Percentiles rank a stretch among this genome's conserved stretches.
phyloP scores from a whole-genome alignment of 1,284 basidiomycete genomes.

The Ceratobasidium sp. region DNA sequence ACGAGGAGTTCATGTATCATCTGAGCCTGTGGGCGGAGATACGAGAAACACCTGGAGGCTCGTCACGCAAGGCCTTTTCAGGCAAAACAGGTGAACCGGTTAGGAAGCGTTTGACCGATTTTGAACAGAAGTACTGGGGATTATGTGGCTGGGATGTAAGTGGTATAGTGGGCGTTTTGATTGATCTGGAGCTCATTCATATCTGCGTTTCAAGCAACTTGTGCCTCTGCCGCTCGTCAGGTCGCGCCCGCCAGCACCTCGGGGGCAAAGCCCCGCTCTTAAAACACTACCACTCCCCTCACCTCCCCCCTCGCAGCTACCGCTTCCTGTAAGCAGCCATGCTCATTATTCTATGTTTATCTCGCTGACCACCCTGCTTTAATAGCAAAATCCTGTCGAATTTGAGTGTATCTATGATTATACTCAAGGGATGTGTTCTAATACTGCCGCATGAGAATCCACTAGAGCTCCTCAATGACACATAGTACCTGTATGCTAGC shows the following conservation, averaged over 20 bases:
- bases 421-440: not conserved
- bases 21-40: constrained; percentile 27
- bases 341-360: not conserved
- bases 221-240: not conserved
- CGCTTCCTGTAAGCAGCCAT: not conserved
- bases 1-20: constrained; percentile 17
- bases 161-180: not conserved
- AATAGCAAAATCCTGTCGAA: not conserved
- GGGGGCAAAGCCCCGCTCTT: not conserved
- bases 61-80: not conserved
- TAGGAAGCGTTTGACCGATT: constrained; percentile 1
- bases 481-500: too few species aligned
- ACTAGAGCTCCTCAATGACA: too few species aligned
- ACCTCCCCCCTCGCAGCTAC: not conserved
- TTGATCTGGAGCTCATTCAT: not conserved
- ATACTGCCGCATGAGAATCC: not conserved
- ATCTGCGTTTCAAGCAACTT: not conserved
- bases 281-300: not conserved
- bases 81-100: constrained; percentile 7
- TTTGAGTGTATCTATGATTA: constrained; percentile 14
- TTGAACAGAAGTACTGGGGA: constrained; percentile 27
- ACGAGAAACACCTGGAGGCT: not conserved
- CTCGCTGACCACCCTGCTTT: not conserved
- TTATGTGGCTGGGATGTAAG: constrained; percentile 24
- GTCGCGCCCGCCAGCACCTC: not conserved